Evolutionary conservation across 768 basidiomycete species (phyloP), one percentile per base, ranked within the genome.

Genomic region (Leccinum pellstonianum): DNA sequence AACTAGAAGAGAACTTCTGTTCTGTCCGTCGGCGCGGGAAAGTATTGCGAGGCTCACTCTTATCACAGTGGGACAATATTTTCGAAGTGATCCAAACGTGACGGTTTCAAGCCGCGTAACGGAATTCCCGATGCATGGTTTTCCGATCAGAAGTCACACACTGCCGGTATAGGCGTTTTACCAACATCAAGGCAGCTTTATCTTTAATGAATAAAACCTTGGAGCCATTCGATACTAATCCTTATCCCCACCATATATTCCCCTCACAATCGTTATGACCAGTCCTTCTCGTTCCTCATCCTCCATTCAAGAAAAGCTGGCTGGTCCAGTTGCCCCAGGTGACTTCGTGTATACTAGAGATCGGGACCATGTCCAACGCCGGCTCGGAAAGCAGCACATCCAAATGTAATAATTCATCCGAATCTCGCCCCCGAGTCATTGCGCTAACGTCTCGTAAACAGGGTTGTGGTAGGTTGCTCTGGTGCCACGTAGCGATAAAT

Each of bases 301-400:
- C 7, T 12, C 37, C 21, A 14, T 8, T 25, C 41, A n/a, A 12
- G 60, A 52, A 49, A 64, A 64, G 29, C 3, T 52, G 48, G 7
- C 21, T 19, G 38, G 27, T 12, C 37, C 33, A 14, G 15, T 37
- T 2, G 38, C 43, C 0, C 19, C 54, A 41, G 62, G 57, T 47
- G 37, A 58, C 25, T 69, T 69, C n/a, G 54, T 58, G 17, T 69
- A 69, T 53, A 43, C 35, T 19, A 38, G 52, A 27, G 53, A 50
- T n/a, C 62, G 64, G 4, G 68, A 69, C 52, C 9, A 59, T 49
- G 67, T 69, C 47, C 48, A 65, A 37, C 67, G 67, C 17, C 54
- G 52, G 54, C 60, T 69, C 29, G 63, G 68, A 43, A 59, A 55
- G 33, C 62, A 63, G n/a, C 68, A 67, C 33, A 65, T 69, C 11